Evolutionary conservation across 1,284 basidiomycete genomes (phyloP).

Genomic region (Puccinia horiana): DNA sequence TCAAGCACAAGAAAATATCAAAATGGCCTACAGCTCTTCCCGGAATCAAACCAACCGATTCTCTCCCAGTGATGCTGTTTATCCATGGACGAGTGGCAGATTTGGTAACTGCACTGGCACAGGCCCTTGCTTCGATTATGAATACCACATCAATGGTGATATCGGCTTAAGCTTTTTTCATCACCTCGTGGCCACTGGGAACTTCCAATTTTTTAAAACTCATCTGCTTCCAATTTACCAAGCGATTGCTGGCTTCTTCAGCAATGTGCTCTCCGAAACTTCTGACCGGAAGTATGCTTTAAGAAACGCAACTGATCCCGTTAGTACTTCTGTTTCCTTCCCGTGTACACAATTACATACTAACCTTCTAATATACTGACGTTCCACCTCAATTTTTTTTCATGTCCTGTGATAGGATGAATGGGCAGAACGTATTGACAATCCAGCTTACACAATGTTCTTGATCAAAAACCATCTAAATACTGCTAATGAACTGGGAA

Average conservation of each 20-base stretch:
- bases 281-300: conserved; percentile 51
- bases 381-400: not conserved
- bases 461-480: conserved; percentile 52
- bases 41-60: conserved; percentile 45
- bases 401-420: conserved; percentile 50
- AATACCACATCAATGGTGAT: conserved; percentile 56
- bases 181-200: conserved; percentile 53
- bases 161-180: conserved; percentile 53
- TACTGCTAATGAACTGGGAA: conserved; percentile 50
- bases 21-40: conserved; percentile 49
- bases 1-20: conserved; percentile 42
- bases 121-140: conserved; percentile 51
- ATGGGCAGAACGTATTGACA: conserved; percentile 52
- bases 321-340: conserved; percentile 4
- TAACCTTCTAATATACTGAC: not conserved
- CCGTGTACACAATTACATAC: not conserved
- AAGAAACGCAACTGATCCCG: conserved; percentile 50
- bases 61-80: conserved; percentile 51
- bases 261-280: conserved; percentile 52
- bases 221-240: conserved; percentile 54
- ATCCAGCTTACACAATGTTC: conserved; percentile 53
- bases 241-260: conserved; percentile 53
- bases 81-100: conserved; percentile 54
- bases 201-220: conserved; percentile 53
- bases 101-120: conserved; percentile 52